Percentiles rank a stretch among this genome's conserved stretches.
These are phyloP conservation scores for Anthracocystis walkeri DNA, from an alignment of 1,284 basidiomycete species.

Conservation along the genomic window DNA sequence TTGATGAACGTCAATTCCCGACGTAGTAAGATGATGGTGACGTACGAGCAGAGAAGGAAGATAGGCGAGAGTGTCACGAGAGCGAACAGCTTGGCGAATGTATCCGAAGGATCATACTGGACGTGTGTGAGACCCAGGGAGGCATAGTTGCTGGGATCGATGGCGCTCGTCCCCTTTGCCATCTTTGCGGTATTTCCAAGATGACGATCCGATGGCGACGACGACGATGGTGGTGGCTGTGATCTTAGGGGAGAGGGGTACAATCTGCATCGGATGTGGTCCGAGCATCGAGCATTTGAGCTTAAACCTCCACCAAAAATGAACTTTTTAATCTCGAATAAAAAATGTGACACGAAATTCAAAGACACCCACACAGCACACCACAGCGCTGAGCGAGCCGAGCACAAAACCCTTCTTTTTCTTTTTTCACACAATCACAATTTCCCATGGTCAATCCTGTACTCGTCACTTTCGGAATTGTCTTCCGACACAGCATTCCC, in stretches of 20 bases:
- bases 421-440: neutral
- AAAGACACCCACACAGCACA: slow-evolving; percentile 5
- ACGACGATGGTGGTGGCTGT: slow-evolving; percentile 1
- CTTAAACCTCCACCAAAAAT: slow-evolving; percentile 7
- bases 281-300: slow-evolving; percentile 13
- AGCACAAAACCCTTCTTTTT: neutral
- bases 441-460: neutral
- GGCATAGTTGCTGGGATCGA: slow-evolving; percentile 56
- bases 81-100: slow-evolving; percentile 54
- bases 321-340: neutral
- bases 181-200: slow-evolving; percentile 4
- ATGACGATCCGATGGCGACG: slow-evolving; percentile 1
- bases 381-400: slow-evolving; percentile 3
- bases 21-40: slow-evolving; percentile 79
- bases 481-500: neutral
- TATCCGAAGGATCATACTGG: slow-evolving; percentile 59
- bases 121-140: slow-evolving; percentile 65
- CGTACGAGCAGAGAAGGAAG: slow-evolving; percentile 74
- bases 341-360: slow-evolving; percentile 15
- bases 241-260: neutral
- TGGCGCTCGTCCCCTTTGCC: slow-evolving; percentile 42
- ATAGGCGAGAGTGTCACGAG: slow-evolving; percentile 66
- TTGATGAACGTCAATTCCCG: slow-evolving; percentile 81
- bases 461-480: neutral
- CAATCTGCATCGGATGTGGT: slow-evolving; percentile 15